Evolutionary conservation across 1,284 basidiomycete genomes (phyloP).

Genomic region (Kalmanozyma brasiliensis): DNA sequence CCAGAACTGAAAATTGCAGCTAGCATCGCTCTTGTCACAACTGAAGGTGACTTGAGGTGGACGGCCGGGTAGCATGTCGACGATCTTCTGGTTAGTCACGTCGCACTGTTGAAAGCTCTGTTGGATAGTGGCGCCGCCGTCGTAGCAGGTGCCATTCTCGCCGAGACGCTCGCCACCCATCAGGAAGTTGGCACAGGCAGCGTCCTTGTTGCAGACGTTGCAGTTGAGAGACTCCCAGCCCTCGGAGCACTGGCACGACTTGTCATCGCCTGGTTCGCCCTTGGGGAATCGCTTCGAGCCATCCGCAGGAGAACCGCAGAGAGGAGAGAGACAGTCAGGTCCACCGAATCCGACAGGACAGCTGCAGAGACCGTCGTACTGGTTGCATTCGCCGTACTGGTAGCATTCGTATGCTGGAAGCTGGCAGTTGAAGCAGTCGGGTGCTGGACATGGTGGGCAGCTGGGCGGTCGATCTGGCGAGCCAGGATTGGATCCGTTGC

Average conservation of each 20-base stretch:
- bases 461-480: constrained; percentile 23
- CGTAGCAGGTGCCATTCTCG: constrained; percentile 90
- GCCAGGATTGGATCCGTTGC: constrained; percentile 9
- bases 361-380: constrained; percentile 87
- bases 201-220: constrained; percentile 49
- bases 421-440: constrained; percentile 60
- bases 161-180: constrained; percentile 61
- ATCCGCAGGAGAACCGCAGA: constrained; percentile 88
- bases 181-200: constrained; percentile 46
- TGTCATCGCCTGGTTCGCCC: constrained; percentile 67
- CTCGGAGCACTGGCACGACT: constrained; percentile 84
- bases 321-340: constrained; percentile 80
- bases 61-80: constrained; percentile 85
- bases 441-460: constrained; percentile 54
- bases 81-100: constrained; percentile 88
- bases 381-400: constrained; percentile 81
- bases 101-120: constrained; percentile 97
- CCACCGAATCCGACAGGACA: constrained; percentile 91
- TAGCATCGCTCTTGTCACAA: constrained; percentile 48
- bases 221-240: constrained; percentile 97
- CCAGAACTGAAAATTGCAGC: constrained; percentile 77
- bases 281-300: constrained; percentile 77
- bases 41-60: constrained; percentile 93
- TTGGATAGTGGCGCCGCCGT: constrained; percentile 87
- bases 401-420: constrained; percentile 57